Base-by-base conservation (phyloP, 345 rosid species). In the Arabis alpina region DNA sequence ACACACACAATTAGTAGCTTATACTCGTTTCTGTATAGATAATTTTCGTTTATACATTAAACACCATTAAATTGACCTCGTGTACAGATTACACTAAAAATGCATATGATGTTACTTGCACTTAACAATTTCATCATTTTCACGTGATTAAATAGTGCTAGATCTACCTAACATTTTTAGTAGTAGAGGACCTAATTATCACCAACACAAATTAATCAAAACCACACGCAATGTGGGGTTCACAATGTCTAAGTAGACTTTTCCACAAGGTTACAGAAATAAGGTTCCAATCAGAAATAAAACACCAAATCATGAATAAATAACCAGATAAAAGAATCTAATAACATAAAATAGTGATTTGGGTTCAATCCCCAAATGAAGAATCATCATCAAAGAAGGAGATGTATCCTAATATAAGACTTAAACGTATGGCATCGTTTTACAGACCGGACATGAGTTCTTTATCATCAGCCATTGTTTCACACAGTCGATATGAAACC, bases 381-480 rank as follows among this genome's bases (percentile, higher is more conserved):
- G 45, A 56, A 40, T 50, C 65, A 66, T 41, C 54, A 49, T 66
- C 60, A 57, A 36, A 27, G 14, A 48, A 51, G 61, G 45, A 41
- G 25, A 14, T 48, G 5, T 37, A 19, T 66, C n/a, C 10, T 51
- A 54, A 37, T 19, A 69, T 75, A 75, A 54, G 74, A n/a, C 69
- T 68, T 16, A 47, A 19, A 3, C 44, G 30, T 9, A 61, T 5
- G 92, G 85, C 34, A 79, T 81, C 0, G 78, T 66, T 83, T 91
- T 94, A 70, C 99, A 91, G 43, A 94, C 84, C 0, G 99, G 97
- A 81, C 99, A 94, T 7, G 77, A 28, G 64, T 94, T 94, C 77
- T 94, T 94, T 74, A 75, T 91, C n/a, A 76, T 45, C 4, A 94
- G 90, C 99, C 99, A 94, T 55, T 84, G 96, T 80, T 85, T 91